These are phyloP conservation scores for Catunica adiposa DNA, from an alignment of 2,329 filamentous ascomycete species.

Conservation along the genomic window DNA sequence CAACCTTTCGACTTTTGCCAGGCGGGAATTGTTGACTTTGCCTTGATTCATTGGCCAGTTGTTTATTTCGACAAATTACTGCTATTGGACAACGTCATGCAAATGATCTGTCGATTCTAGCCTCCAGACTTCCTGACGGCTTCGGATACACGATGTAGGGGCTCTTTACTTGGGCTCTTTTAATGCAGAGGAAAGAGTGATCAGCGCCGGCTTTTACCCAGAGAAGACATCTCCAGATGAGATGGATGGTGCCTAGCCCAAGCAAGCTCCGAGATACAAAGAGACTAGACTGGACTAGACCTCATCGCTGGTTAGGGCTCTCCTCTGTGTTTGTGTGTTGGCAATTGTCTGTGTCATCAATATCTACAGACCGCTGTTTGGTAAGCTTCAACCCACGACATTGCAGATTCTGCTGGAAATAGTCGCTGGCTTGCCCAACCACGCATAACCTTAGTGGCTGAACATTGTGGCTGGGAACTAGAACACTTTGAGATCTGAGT, in stretches of 20 bases:
- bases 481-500: not conserved
- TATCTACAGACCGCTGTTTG: not conserved
- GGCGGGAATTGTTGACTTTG: not conserved
- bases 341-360: too few species aligned
- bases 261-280: not conserved
- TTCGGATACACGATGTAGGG: too few species aligned
- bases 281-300: too few species aligned
- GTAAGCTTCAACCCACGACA: too few species aligned
- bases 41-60: not conserved
- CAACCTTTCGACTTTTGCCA: too few species aligned
- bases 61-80: not conserved
- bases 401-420: not conserved
- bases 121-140: too few species aligned
- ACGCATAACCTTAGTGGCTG: not conserved
- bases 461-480: not conserved
- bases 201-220: not conserved
- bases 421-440: not conserved
- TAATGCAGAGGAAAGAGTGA: not conserved
- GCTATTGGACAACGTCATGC: too few species aligned
- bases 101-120: too few species aligned
- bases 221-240: not conserved
- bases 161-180: not conserved
- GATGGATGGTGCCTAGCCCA: not conserved
- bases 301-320: too few species aligned
- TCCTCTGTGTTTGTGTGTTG: too few species aligned